Evolutionary conservation across 441 rosid genomes (phyloP).

Genomic region (Croton setiger): DNA sequence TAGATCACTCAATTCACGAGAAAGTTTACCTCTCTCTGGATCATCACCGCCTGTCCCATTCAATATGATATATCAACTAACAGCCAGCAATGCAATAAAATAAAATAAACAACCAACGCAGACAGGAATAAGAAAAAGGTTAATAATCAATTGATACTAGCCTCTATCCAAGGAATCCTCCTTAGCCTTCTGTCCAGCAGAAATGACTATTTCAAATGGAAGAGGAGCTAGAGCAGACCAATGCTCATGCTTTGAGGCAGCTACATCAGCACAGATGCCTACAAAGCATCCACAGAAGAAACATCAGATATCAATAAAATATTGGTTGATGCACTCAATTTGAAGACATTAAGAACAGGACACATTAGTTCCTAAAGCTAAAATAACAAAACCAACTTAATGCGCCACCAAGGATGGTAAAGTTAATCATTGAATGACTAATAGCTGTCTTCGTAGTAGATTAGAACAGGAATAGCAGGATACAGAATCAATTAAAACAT

Average conservation of each 20-base stretch:
- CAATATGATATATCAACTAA: constrained; percentile 15
- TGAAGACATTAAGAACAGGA: background rate
- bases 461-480: background rate
- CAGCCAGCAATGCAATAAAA: background rate
- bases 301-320: constrained; percentile 11
- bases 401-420: background rate
- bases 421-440: background rate
- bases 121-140: constrained; percentile 12
- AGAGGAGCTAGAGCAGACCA: constrained; percentile 99
- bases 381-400: background rate
- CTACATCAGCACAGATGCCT: constrained; percentile 90
- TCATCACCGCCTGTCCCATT: constrained; percentile 45
- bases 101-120: constrained; percentile 8
- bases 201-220: constrained; percentile 88
- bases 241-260: constrained; percentile 65
- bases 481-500: background rate
- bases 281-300: constrained; percentile 26
- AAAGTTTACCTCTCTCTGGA: constrained; percentile 48
- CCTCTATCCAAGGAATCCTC: constrained; percentile 71
- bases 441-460: too few species aligned
- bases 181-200: constrained; percentile 94
- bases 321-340: background rate
- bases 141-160: constrained; percentile 29
- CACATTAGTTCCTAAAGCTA: background rate
- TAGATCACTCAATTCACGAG: constrained; percentile 63